A percentile compares a stretch with the other conserved stretches of the same genome.
These are phyloP conservation scores for Nannizzia gypsea DNA, from an alignment of 2,329 filamentous ascomycete genomes.

Conservation along the genomic window DNA sequence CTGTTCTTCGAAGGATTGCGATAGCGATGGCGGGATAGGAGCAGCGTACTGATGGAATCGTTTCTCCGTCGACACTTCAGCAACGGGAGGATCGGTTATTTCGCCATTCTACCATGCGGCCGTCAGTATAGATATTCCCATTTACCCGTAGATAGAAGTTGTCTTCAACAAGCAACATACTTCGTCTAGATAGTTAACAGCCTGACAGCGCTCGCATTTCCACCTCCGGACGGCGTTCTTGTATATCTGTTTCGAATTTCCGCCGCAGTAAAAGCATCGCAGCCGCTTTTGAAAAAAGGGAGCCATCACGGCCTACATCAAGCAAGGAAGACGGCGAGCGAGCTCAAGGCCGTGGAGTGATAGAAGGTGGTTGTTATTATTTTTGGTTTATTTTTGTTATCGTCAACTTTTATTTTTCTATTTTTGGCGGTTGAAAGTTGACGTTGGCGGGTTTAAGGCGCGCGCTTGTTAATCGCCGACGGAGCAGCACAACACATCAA, in stretches of 20 bases:
- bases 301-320: conserved; percentile 26
- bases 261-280: conserved; percentile 75
- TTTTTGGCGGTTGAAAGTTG: neutral
- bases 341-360: neutral
- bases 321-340: neutral
- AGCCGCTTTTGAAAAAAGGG: conserved; percentile 38
- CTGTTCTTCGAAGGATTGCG: conserved; percentile 35
- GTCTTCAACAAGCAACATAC: conserved; percentile 38
- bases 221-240: conserved; percentile 55
- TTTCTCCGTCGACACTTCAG: conserved; percentile 38
- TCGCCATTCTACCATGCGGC: conserved; percentile 55
- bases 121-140: neutral
- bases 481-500: neutral
- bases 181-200: conserved; percentile 79
- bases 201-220: conserved; percentile 38
- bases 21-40: conserved; percentile 23
- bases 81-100: conserved; percentile 72
- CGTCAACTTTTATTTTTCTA: neutral
- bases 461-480: conserved; percentile 3
- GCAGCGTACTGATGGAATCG: conserved; percentile 39
- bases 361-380: neutral
- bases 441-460: conserved; percentile 5
- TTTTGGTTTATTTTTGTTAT: neutral
- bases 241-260: conserved; percentile 54
- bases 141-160: conserved; percentile 13